Base-by-base conservation (phyloP, 352 stramenopile species). In the Phytophthora hybrid region DNA sequence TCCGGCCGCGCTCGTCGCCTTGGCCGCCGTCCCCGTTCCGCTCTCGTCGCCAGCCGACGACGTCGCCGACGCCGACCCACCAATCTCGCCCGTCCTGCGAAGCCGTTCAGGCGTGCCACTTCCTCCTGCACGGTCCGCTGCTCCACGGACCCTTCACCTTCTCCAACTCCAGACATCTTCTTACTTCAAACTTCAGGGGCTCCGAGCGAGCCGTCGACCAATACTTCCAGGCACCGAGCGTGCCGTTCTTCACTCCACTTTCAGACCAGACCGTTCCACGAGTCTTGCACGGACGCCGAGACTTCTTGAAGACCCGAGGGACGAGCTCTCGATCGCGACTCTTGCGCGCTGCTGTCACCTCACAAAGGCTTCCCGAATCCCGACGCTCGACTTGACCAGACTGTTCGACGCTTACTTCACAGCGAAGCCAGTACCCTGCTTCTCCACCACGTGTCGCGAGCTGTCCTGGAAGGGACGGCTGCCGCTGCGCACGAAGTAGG, bases 391-490 rank as follows among this genome's bases (percentile, higher is more conserved):
- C 46, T 23, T 26, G 46, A 53, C 46, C 46, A 53, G 18, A 29
- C 13, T 18, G 13, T 19, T n/a, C 46, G 46, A 16, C n/a, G 46
- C n/a, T 3, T 13, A 53, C 46, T 53, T 53, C 46, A 53, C 46
- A 53, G 46, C 46, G n/a, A 23, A 53, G n/a, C 18, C 46, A 23
- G n/a, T 53, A 53, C 46, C 46, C 46, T 53, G 46, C 46, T 29
- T 29, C 46, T 53, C 46, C n/a, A 29, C 46, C n/a, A 53, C 46
- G n/a, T 54, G 46, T 53, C n/a, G 46, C 46, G 46, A 53, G 37
- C 10, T 14, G 37, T 10, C 37, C 37, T 44, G 37, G 37, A 18
- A 44, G 37, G 37, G 37, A 44, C 37, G 11, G 37, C 37, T 44
- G 37, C 37, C 37, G 11, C 37, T 44, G 37, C 37, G 37, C 6